Evolutionary conservation across 305 asterid species (phyloP).

Genomic region (Rubia balearica): DNA sequence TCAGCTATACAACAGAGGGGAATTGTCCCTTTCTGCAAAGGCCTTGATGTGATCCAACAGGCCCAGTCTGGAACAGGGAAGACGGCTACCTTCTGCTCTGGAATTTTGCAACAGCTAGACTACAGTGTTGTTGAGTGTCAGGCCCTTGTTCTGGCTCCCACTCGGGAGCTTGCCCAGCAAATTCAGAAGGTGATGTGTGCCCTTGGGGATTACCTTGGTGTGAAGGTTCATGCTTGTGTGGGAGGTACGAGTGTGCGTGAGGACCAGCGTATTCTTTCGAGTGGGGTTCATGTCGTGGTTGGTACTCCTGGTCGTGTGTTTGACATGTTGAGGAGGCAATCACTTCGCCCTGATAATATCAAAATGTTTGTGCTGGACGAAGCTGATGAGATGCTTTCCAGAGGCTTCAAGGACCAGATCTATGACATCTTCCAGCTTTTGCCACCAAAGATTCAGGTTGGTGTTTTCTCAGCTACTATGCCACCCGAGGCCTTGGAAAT

Average conservation of each 20-base stretch:
- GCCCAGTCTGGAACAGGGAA: slow-evolving; percentile 91
- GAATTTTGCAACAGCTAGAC: slow-evolving; percentile 78
- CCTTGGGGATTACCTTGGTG: slow-evolving; percentile 79
- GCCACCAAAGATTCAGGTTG: slow-evolving; percentile 85
- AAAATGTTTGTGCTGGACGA: slow-evolving; percentile 87
- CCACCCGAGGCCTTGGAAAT: slow-evolving; percentile 90
- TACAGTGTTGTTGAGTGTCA: slow-evolving; percentile 62
- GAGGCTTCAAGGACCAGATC: slow-evolving; percentile 90
- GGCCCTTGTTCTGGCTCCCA: slow-evolving; percentile 90
- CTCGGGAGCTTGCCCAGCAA: slow-evolving; percentile 89
- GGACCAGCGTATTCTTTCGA: slow-evolving; percentile 74
- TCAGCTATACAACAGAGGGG: slow-evolving; percentile 94
- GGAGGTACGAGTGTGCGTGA: slow-evolving; percentile 92
- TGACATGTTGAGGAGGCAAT: slow-evolving; percentile 80
- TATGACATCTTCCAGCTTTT: slow-evolving; percentile 76
- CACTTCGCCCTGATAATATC: slow-evolving; percentile 68
- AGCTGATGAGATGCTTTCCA: slow-evolving; percentile 90
- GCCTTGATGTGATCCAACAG: slow-evolving; percentile 82
- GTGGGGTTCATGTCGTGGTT: slow-evolving; percentile 83
- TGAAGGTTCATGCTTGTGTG: slow-evolving; percentile 83
- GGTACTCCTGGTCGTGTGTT: slow-evolving; percentile 92
- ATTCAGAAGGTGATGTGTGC: slow-evolving; percentile 93
- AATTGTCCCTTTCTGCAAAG: slow-evolving; percentile 83
- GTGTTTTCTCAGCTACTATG: slow-evolving; percentile 89
- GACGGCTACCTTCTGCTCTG: slow-evolving; percentile 89